phyloP scores from a whole-genome alignment of 2,329 filamentous ascomycete genomes.

The Calonectria pauciramosa region DNA sequence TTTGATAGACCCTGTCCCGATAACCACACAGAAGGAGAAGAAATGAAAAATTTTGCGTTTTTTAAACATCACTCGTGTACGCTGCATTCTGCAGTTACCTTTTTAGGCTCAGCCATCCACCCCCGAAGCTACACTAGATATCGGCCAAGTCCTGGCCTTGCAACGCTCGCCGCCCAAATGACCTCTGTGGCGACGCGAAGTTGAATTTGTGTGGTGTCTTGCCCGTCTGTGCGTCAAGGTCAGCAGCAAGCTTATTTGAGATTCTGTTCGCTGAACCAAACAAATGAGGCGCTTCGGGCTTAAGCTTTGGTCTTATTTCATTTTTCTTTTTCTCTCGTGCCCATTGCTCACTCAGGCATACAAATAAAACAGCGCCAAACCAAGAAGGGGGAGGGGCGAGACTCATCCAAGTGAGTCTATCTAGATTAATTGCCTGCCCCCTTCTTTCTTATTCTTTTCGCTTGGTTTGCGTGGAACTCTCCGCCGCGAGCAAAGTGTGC shows the following conservation, averaged over 20 bases:
- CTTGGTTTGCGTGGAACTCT: not conserved
- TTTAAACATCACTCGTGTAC: not conserved
- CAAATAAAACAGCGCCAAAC: not conserved
- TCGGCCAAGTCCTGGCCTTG: slow-evolving; percentile 2
- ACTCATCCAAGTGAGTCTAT: not conserved
- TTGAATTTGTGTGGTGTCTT: slow-evolving; percentile 3
- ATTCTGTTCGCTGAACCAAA: not conserved
- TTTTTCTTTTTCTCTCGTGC: not conserved
- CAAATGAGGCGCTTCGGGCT: slow-evolving; percentile 8
- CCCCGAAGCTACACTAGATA: not conserved
- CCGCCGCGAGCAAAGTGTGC: not conserved
- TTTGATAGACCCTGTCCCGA: not conserved
- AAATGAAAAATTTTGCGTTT: not conserved
- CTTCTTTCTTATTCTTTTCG: not conserved
- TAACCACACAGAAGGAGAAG: not conserved
- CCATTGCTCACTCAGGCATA: not conserved
- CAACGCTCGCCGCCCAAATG: slow-evolving; percentile 6
- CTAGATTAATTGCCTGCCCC: slow-evolving; percentile 5
- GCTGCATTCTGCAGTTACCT: not conserved
- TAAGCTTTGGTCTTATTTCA: not conserved
- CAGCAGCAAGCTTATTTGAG: slow-evolving; percentile 23
- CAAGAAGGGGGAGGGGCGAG: not conserved
- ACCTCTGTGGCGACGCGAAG: not conserved
- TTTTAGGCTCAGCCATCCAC: not conserved
- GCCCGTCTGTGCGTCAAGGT: slow-evolving; percentile 21